phyloP scores from a whole-genome alignment of 768 basidiomycete genomes.

The Daedaleopsis nitida region DNA sequence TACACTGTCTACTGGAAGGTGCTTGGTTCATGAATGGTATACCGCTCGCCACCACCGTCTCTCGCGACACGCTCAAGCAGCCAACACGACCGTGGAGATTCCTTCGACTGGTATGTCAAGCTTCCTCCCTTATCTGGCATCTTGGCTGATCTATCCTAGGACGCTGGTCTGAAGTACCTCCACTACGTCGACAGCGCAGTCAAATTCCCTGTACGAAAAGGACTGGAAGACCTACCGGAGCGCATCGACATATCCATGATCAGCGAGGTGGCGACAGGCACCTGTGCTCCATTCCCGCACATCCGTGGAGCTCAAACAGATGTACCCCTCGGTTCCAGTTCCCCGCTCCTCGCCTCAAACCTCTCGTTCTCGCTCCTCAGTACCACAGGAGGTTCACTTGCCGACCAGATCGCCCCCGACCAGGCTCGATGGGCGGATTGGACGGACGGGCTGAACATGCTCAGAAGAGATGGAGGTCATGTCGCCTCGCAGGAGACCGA shows the following conservation, averaged over 20 bases:
- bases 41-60: slow-evolving; percentile 43
- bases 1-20: slow-evolving; percentile 85
- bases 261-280: slow-evolving; percentile 77
- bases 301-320: slow-evolving; percentile 41
- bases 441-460: slow-evolving; percentile 91
- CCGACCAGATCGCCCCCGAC: slow-evolving; percentile 77
- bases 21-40: slow-evolving; percentile 91
- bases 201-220: slow-evolving; percentile 78
- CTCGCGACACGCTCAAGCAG: slow-evolving; percentile 55
- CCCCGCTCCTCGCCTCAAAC: slow-evolving; percentile 59
- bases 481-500: slow-evolving; percentile 85
- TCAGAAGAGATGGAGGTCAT: slow-evolving; percentile 79
- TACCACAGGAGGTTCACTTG: slow-evolving; percentile 70
- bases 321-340: slow-evolving; percentile 56
- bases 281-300: slow-evolving; percentile 68
- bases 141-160: slow-evolving; percentile 43
- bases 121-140: neutral
- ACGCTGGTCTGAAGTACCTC: slow-evolving; percentile 75
- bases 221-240: slow-evolving; percentile 86
- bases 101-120: slow-evolving; percentile 68
- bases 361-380: slow-evolving; percentile 74
- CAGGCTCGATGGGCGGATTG: slow-evolving; percentile 87
- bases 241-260: slow-evolving; percentile 81
- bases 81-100: slow-evolving; percentile 80
- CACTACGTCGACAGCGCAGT: slow-evolving; percentile 82